These are phyloP conservation scores for Comarum palustre DNA, from an alignment of 306 rosid species.

Conservation along the genomic window DNA sequence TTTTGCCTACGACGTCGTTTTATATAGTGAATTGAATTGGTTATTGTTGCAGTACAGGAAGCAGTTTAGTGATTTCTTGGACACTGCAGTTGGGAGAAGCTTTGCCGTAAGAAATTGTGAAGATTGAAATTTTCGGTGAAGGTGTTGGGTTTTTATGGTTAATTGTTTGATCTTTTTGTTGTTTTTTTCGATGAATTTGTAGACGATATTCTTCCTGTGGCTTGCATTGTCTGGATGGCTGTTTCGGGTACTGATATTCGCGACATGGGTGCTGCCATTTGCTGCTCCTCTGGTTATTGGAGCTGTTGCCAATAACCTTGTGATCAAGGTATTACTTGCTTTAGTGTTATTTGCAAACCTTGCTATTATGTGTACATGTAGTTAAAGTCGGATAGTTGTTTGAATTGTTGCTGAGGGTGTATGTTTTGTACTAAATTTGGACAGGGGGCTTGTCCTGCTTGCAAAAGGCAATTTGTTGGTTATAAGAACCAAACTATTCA, in stretches of 20 bases:
- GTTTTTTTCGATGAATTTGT: constrained; percentile 17
- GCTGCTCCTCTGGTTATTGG: constrained; percentile 95
- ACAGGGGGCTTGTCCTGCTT: constrained; percentile 92
- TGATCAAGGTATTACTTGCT: constrained; percentile 60
- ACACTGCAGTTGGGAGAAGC: constrained; percentile 74
- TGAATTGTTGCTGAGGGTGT: constrained; percentile 20
- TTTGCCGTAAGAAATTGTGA: constrained; percentile 43
- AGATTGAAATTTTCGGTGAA: not conserved
- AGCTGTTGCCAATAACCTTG: constrained; percentile 69
- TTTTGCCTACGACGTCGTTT: not conserved
- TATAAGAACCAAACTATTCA: constrained; percentile 73
- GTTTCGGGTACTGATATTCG: constrained; percentile 67
- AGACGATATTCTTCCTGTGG: constrained; percentile 95
- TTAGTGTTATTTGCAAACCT: constrained; percentile 13
- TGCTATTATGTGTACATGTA: not conserved
- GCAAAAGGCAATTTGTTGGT: constrained; percentile 78
- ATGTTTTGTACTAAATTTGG: constrained; percentile 17
- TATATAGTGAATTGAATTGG: not conserved
- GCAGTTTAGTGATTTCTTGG: constrained; percentile 56
- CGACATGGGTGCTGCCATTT: constrained; percentile 84
- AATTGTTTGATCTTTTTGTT: not conserved
- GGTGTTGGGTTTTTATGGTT: not conserved
- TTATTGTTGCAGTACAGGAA: constrained; percentile 66
- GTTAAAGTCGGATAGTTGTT: not conserved
- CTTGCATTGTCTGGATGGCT: constrained; percentile 97